A percentile compares a stretch with the other conserved stretches of the same genome.
These are phyloP conservation scores for Drosera capensis DNA, from an alignment of 148 eudicot species.

Conservation along the genomic window DNA sequence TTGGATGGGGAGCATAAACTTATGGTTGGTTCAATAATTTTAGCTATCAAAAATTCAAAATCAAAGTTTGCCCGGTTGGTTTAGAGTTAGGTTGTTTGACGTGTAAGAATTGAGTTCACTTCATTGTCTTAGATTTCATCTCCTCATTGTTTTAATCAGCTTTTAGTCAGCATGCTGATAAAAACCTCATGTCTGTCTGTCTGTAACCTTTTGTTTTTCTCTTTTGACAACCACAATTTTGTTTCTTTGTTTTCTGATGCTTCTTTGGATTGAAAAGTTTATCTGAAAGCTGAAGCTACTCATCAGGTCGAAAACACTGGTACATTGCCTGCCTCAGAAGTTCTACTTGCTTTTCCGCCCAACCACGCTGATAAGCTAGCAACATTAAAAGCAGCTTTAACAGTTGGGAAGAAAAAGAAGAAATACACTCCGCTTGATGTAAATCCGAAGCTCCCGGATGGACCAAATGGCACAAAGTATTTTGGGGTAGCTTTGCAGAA, in stretches of 20 bases:
- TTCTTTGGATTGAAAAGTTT: neutral
- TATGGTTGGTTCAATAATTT: neutral
- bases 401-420: conserved; percentile 66
- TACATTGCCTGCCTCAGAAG: conserved; percentile 52
- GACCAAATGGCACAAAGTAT: conserved; percentile 67
- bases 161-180: too few species aligned
- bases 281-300: conserved; percentile 1
- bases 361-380: conserved; percentile 53
- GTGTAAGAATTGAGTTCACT: too few species aligned
- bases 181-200: too few species aligned
- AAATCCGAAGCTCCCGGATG: conserved; percentile 56
- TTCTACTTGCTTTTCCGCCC: conserved; percentile 77
- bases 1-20: neutral
- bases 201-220: too few species aligned
- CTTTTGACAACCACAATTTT: too few species aligned
- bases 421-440: conserved; percentile 56
- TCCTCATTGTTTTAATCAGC: too few species aligned
- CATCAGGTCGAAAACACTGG: conserved; percentile 76
- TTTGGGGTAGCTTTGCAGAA: conserved; percentile 36
- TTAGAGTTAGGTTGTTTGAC: too few species aligned
- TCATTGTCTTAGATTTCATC: too few species aligned
- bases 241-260: too few species aligned
- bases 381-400: conserved; percentile 42
- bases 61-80: too few species aligned
- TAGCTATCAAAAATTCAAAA: neutral